These are phyloP conservation scores for Salix viminalis DNA, from an alignment of 345 rosid species.

Conservation along the genomic window DNA sequence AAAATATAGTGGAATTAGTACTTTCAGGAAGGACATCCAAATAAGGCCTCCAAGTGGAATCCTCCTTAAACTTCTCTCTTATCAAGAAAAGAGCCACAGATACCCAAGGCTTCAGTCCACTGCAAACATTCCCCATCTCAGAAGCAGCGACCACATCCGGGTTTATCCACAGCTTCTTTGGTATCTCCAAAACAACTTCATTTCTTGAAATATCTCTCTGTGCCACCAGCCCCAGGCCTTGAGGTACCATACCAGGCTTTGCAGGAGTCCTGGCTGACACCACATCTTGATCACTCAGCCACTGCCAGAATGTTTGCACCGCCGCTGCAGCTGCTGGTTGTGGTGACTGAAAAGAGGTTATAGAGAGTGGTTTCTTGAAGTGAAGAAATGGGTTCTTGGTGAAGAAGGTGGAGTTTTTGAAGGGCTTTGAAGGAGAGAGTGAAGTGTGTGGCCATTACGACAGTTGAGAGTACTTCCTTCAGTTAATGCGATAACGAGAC, in stretches of 20 bases:
- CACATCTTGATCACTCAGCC: conserved; percentile 64
- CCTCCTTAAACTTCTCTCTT: conserved; percentile 45
- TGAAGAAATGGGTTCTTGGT: conserved; percentile 16
- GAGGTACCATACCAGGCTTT: conserved; percentile 51
- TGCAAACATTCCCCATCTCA: conserved; percentile 69
- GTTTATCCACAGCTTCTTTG: conserved; percentile 76
- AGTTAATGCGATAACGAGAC: no score
- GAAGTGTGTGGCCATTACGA: conserved; percentile 24
- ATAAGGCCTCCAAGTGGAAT: no score
- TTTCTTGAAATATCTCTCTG: conserved; percentile 63
- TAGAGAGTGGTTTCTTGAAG: conserved; percentile 22
- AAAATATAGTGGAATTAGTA: no score
- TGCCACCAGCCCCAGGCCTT: conserved; percentile 84
- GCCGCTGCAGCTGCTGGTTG: conserved; percentile 20
- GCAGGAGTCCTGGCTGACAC: conserved; percentile 55
- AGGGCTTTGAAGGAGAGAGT: conserved; percentile 10
- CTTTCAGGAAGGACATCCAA: no score
- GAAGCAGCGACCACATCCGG: conserved; percentile 69
- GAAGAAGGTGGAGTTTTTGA: conserved; percentile 10
- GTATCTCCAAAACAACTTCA: conserved; percentile 85
- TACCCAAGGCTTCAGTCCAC: conserved; percentile 82
- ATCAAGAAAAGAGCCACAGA: conserved; percentile 78
- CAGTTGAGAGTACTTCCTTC: no score
- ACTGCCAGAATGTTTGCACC: conserved; percentile 68
- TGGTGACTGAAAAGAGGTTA: conserved; percentile 15